Base-by-base conservation (phyloP, 2,329 filamentous ascomycete species). In the Trichoderma koningiopsis region DNA sequence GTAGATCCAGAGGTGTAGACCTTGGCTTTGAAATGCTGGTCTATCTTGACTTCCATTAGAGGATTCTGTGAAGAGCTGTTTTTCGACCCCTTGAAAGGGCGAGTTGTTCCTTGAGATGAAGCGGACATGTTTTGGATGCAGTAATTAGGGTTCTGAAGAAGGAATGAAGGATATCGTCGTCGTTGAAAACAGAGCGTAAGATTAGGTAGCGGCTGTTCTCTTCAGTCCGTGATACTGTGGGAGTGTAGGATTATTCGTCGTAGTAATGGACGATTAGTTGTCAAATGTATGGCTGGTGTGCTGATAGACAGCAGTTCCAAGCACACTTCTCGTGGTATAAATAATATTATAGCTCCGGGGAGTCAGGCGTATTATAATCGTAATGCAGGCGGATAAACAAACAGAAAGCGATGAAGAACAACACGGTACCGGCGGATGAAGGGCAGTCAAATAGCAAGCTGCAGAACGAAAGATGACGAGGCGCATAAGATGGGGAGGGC, bases 1-100 rank as follows among this genome's bases (percentile, higher is more conserved):
- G 81, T 77, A 16, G 85, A 85, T n/a, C 82, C 82, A 0, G 86
- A 85, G 5, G 84, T 87, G 77, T 88, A 89, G 58, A 87, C 81
- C 76, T 85, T 87, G 74, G 84, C 82, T 71, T 73, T 81, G 77
- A 82, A 87, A 79, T 88, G 84, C 76, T 84, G 81, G 73, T 86
- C 80, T 63, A 89, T 80, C 63, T 81, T 78, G 76, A 89, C 79
- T 55, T 80, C 79, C 74, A 88, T 82, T 73, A 76, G 79, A 47
- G 82, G 75, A 73, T 78, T 81, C 66, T 70, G 70, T 8, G 40
- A n/a, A 57, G 61, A 35, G 53, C 52, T 61, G 49, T 10, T 68
- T 35, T 70, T 69, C 3, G 68, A 57, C 49, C 56, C 63, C 52
- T 61, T 70, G 49, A 59, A 57, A 16, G 57, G 53, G 60, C 60